phyloP scores from a whole-genome alignment of 768 basidiomycete species.

The Leccinum ochraceum region DNA sequence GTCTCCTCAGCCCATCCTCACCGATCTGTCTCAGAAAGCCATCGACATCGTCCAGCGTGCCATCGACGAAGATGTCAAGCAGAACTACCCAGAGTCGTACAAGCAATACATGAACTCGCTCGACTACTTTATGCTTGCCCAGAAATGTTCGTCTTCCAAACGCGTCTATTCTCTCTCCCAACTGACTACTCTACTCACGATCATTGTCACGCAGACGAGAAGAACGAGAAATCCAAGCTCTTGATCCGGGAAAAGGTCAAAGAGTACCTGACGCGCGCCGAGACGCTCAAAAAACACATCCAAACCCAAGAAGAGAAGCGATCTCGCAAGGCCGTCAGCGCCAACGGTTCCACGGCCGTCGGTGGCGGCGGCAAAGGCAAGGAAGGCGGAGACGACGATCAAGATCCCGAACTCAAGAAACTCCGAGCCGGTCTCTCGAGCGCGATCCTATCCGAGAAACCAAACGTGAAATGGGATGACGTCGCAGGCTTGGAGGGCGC shows the following conservation, averaged over 20 bases:
- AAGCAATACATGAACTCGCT: conserved; percentile 93
- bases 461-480: conserved; percentile 98
- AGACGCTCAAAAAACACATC: conserved; percentile 87
- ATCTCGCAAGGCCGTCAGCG: conserved; percentile 49
- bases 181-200: conserved; percentile 8
- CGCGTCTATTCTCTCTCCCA: not conserved
- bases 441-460: conserved; percentile 90
- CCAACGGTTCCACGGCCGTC: conserved; percentile 44
- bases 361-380: conserved; percentile 48
- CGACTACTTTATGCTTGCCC: conserved; percentile 97
- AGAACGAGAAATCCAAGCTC: conserved; percentile 89
- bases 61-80: conserved; percentile 90
- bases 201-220: conserved; percentile 52
- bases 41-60: conserved; percentile 92
- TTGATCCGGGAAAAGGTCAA: conserved; percentile 86
- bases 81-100: conserved; percentile 93
- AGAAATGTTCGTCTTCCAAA: conserved; percentile 65
- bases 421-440: conserved; percentile 86
- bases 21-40: conserved; percentile 52
- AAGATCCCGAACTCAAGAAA: conserved; percentile 95
- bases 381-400: conserved; percentile 60
- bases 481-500: conserved; percentile 95
- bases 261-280: conserved; percentile 91
- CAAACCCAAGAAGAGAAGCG: conserved; percentile 57
- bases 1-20: conserved; percentile 19